phyloP scores from a whole-genome alignment of 139 green algal species.

The Ettlia oleoabundans region DNA sequence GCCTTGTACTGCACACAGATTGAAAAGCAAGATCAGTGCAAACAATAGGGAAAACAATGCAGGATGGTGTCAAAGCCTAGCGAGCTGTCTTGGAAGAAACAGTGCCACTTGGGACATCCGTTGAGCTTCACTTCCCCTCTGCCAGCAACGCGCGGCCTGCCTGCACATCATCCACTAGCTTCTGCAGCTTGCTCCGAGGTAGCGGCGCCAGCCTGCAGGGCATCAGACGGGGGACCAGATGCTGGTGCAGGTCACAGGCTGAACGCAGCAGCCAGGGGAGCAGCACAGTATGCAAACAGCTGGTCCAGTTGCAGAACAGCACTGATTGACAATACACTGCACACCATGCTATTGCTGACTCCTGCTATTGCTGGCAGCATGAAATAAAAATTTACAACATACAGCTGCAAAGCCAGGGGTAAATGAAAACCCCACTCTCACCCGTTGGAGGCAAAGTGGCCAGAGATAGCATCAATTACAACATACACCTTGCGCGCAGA shows the following conservation, averaged over 20 bases:
- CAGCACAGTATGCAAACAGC: too few species aligned
- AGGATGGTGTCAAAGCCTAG: too few species aligned
- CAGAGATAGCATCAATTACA: constrained; percentile 61
- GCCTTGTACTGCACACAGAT: neutral
- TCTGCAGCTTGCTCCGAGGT: constrained; percentile 46
- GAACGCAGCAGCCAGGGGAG: too few species aligned
- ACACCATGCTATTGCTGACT: too few species aligned
- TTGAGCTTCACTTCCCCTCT: constrained; percentile 47
- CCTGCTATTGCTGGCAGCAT: too few species aligned
- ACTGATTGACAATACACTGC: too few species aligned
- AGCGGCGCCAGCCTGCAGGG: constrained; percentile 51
- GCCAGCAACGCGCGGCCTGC: constrained; percentile 42
- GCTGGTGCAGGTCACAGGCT: too few species aligned
- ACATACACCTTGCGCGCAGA: constrained; percentile 65
- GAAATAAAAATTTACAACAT: neutral
- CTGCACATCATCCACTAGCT: constrained; percentile 45
- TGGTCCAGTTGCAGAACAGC: too few species aligned
- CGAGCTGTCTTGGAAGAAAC: too few species aligned
- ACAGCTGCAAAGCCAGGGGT: neutral
- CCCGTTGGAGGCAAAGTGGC: constrained; percentile 38
- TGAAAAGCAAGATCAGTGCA: neutral
- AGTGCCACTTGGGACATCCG: too few species aligned
- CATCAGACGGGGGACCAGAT: neutral
- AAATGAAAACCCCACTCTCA: neutral
- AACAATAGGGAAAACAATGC: neutral